Evolutionary conservation across 495 filamentous ascomycete genomes (phyloP).

Genomic region (Letharia columbiana): DNA sequence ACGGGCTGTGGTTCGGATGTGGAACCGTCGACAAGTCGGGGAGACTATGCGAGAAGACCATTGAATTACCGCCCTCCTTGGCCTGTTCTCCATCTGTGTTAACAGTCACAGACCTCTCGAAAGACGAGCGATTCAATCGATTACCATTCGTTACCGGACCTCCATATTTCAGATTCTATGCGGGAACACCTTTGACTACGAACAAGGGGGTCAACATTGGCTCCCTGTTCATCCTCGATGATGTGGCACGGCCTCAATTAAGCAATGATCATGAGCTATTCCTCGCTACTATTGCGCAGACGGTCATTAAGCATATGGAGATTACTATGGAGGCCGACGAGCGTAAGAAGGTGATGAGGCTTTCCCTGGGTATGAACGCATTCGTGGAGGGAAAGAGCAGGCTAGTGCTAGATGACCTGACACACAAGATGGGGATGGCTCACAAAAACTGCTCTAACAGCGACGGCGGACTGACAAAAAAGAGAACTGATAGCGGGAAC

Average conservation of each 20-base stretch:
- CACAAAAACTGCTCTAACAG: not conserved
- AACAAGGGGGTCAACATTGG: conserved; percentile 62
- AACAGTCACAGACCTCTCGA: conserved; percentile 32
- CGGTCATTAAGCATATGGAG: conserved; percentile 58
- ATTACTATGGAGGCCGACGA: conserved; percentile 48
- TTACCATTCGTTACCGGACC: conserved; percentile 37
- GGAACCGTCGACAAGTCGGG: conserved; percentile 36
- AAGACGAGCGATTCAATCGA: conserved; percentile 36
- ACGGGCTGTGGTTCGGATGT: conserved; percentile 40
- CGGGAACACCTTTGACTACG: conserved; percentile 53
- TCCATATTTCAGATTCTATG: conserved; percentile 41
- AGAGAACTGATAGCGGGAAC: not conserved
- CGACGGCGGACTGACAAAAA: not conserved
- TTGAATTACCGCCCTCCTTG: conserved; percentile 15
- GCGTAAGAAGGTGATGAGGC: conserved; percentile 47
- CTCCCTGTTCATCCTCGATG: conserved; percentile 58
- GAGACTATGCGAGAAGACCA: conserved; percentile 37
- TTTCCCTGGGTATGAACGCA: conserved; percentile 52
- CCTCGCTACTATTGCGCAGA: conserved; percentile 41
- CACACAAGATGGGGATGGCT: not conserved
- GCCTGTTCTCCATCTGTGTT: conserved; percentile 12
- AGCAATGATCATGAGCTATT: conserved; percentile 33
- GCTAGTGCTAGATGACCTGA: not conserved
- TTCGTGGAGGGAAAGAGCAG: conserved; percentile 49
- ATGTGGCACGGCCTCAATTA: conserved; percentile 33